Base-by-base conservation (phyloP, 225 moss, liverwort and hornwort species). In the Physcomitrellopsis africana region DNA sequence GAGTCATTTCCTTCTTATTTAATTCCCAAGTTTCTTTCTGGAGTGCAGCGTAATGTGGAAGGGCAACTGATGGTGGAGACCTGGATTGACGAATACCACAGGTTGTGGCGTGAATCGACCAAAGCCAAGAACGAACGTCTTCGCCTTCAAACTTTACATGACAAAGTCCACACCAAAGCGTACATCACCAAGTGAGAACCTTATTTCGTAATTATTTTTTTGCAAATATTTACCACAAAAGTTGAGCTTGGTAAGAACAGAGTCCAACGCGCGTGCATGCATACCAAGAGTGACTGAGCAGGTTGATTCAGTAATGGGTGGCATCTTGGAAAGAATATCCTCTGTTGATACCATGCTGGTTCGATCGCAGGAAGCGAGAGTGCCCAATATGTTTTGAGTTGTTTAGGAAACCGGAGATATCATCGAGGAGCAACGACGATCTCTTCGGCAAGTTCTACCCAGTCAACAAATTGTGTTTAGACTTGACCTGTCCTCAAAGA, bases 101-200 rank as follows among this genome's bases (percentile, higher is more conserved):
- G 82, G 65, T 80, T 87, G 45, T 67, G 68, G 65, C 77, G 80
- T 46, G 87, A 87, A 58, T 84, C 84, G 24, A 57, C 63, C 56
- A 84, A 80, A 68, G 87, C 84, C 32, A 87, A 84, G 60, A 77
- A 67, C 47, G 87, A 87, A 60, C 87, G 87, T n/a, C 47, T 80
- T 47, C 87, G 87, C 44, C 82, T 87, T 59, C 87, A 87, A 82
- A 63, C 65, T 10, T 82, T 87, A 53, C 87, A 87, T 58, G 77
- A 84, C 63, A 87, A 82, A 84, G 87, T 84, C 65, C 87, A 87
- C 63, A 79, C 74, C 47, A 87, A 87, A 76, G 84, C 87, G 19
- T 81, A 76, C 53, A 67, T 81, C 63, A 64, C 79, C 59, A 85
- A 81, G 82, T 86, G 59, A 76, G 81, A 76, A 58, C 3, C 24